Evolutionary conservation across 495 filamentous ascomycete genomes (phyloP).

Genomic region (Neurospora sp.): DNA sequence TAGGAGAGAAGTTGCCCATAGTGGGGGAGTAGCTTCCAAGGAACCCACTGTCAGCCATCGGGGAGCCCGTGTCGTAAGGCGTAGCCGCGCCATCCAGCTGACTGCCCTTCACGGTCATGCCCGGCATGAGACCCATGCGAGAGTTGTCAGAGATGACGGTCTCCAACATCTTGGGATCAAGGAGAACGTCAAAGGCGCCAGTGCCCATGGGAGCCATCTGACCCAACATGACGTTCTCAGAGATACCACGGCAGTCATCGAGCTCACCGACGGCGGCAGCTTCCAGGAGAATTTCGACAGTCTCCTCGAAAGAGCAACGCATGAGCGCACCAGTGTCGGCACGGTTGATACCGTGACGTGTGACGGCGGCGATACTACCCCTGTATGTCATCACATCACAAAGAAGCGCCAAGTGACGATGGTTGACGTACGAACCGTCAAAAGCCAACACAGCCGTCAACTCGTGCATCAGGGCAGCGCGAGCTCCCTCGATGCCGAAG

Average conservation of each 20-base stretch:
- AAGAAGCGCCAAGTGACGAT: slow-evolving; percentile 90
- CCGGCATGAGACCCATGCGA: slow-evolving; percentile 65
- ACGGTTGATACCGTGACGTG: slow-evolving; percentile 96
- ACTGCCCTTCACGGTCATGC: slow-evolving; percentile 60
- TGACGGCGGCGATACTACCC: slow-evolving; percentile 87
- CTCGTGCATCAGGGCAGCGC: slow-evolving; percentile 75
- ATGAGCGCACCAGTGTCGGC: slow-evolving; percentile 96
- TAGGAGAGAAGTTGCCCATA: slow-evolving; percentile 86
- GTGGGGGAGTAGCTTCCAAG: slow-evolving; percentile 56
- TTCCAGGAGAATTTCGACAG: slow-evolving; percentile 93
- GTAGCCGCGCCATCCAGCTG: slow-evolving; percentile 79
- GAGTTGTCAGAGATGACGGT: slow-evolving; percentile 88
- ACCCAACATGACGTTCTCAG: slow-evolving; percentile 97
- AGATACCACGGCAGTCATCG: slow-evolving; percentile 94
- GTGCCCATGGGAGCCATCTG: slow-evolving; percentile 95
- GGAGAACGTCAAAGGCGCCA: slow-evolving; percentile 81
- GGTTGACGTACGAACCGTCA: slow-evolving; percentile 98
- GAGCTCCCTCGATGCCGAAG: slow-evolving; percentile 92
- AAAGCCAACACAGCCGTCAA: slow-evolving; percentile 86
- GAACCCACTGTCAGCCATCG: slow-evolving; percentile 63
- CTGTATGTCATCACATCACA: slow-evolving; percentile 97
- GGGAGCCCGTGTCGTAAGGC: slow-evolving; percentile 88
- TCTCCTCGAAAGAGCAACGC: slow-evolving; percentile 99
- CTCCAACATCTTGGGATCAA: slow-evolving; percentile 91
- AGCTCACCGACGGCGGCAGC: slow-evolving; percentile 89